A percentile compares a stretch with the other conserved stretches of the same genome.
phyloP scores from a whole-genome alignment of 169 alveolate genomes.

The Plasmodium gonderi region DNA sequence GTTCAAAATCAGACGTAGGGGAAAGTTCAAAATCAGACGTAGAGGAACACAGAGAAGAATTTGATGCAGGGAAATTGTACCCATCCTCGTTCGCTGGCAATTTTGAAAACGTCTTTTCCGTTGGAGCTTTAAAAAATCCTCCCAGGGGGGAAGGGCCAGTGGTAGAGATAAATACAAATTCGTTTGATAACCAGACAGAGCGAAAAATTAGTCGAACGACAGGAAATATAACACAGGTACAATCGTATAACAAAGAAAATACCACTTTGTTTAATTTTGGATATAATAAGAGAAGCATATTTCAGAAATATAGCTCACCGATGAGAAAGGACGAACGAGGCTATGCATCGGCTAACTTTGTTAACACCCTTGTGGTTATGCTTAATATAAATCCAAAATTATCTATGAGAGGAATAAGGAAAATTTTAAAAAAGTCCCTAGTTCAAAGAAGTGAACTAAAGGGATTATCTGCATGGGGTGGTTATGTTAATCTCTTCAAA shows the following conservation, averaged over 20 bases:
- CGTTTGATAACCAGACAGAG: no score
- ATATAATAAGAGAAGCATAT: not conserved
- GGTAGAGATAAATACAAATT: not conserved
- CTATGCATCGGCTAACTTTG: conserved; percentile 19
- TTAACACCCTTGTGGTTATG: conserved; percentile 3
- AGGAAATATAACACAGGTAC: not conserved
- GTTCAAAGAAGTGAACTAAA: not conserved
- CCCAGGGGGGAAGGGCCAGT: not conserved
- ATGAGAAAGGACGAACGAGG: not conserved
- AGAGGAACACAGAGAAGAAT: not conserved
- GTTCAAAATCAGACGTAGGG: no score
- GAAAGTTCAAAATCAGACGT: no score
- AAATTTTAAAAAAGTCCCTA: conserved; percentile 9
- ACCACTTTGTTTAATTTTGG: conserved; percentile 16
- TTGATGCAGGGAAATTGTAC: not conserved
- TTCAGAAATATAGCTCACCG: not conserved
- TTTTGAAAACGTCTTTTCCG: conserved; percentile 28
- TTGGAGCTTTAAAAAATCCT: not conserved
- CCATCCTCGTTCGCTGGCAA: conserved; percentile 4
- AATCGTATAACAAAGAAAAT: not conserved
- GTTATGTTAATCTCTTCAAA: not conserved
- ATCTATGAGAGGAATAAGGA: not conserved
- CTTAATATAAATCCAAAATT: conserved; percentile 3
- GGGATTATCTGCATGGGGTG: not conserved
- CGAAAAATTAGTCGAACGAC: no score